phyloP scores from a whole-genome alignment of 805 yeast species.

The Yarrowia sp. region DNA sequence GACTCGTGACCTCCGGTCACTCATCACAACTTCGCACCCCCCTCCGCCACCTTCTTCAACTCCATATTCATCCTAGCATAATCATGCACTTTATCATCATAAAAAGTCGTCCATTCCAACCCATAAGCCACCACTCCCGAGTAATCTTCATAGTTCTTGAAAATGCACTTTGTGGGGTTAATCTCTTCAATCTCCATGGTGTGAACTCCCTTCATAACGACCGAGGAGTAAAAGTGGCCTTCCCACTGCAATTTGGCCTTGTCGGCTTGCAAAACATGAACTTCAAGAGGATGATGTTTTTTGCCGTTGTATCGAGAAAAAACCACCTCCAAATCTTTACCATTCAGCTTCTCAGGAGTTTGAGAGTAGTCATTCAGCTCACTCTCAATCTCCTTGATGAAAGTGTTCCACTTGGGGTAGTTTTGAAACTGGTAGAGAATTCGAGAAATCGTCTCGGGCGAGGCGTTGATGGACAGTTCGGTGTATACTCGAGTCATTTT shows the following conservation, averaged over 20 bases:
- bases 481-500: constrained; percentile 1
- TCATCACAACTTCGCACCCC: neutral
- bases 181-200: neutral
- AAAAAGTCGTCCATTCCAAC: neutral
- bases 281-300: neutral
- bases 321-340: neutral
- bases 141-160: constrained; percentile 5
- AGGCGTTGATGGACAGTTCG: constrained; percentile 16
- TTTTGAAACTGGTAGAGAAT: neutral
- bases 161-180: neutral
- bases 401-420: constrained; percentile 6
- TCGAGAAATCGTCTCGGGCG: neutral
- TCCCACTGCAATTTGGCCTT: constrained; percentile 1
- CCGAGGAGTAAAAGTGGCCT: neutral
- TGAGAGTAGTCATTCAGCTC: neutral
- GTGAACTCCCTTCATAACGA: neutral
- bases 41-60: constrained; percentile 1
- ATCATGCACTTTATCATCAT: neutral
- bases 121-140: constrained; percentile 2
- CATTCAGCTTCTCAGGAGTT: neutral
- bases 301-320: neutral
- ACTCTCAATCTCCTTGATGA: constrained; percentile 9
- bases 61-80: constrained; percentile 16
- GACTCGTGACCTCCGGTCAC: no score
- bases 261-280: neutral